These are phyloP conservation scores for Salix brachista DNA, from an alignment of 345 rosid genomes.

Conservation along the genomic window DNA sequence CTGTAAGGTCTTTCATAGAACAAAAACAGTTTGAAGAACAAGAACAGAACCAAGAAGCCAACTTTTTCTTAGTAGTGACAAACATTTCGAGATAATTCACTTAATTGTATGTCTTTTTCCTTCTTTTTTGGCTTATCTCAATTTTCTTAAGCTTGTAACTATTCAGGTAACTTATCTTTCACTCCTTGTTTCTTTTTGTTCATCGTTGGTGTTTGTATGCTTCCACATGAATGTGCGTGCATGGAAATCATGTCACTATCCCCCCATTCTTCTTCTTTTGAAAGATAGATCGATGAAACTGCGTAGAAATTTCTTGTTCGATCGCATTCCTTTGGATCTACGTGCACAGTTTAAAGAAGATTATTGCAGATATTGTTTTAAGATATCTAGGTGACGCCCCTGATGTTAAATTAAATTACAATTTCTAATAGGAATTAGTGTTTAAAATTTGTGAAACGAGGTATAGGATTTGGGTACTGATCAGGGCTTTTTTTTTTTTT, in stretches of 20 bases:
- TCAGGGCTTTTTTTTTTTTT: too few species aligned
- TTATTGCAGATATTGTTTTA: not conserved
- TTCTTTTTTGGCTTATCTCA: slow-evolving; percentile 31
- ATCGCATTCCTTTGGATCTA: not conserved
- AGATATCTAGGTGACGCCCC: not conserved
- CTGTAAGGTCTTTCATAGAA: not conserved
- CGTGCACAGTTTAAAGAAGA: not conserved
- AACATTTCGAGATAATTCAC: slow-evolving; percentile 20
- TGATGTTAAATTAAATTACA: not conserved
- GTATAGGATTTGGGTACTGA: not conserved
- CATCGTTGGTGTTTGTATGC: not conserved
- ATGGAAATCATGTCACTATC: not conserved
- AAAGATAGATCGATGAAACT: slow-evolving; percentile 12
- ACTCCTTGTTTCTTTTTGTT: slow-evolving; percentile 1
- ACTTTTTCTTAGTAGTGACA: slow-evolving; percentile 26
- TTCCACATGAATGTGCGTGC: not conserved
- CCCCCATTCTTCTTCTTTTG: not conserved
- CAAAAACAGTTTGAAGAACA: not conserved
- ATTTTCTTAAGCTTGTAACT: not conserved
- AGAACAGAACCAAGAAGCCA: slow-evolving; percentile 4
- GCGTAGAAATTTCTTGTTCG: slow-evolving; percentile 29
- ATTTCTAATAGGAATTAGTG: not conserved
- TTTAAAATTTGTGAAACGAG: not conserved
- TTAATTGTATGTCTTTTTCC: slow-evolving; percentile 16
- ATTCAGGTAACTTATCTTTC: slow-evolving; percentile 1